Evolutionary conservation across 1,139 yeast genomes (phyloP), one percentile per base, ranked within the genome.

Genomic region (Ogataea hybrid): DNA sequence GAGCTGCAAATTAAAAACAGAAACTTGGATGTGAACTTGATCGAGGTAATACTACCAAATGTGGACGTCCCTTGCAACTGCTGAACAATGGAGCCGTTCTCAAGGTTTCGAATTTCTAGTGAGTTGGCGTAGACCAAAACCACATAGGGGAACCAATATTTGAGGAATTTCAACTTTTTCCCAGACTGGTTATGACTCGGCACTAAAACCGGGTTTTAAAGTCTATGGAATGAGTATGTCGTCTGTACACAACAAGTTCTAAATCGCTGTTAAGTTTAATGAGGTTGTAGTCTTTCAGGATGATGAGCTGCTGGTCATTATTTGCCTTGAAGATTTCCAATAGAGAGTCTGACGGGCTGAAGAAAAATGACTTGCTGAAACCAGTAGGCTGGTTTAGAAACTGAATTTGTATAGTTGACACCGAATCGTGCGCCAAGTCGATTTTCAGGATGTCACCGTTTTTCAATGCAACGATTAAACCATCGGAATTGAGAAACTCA

Each of bases 101-200:
- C 65, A 17, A 66, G 54, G 43, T 77, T 80, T 11, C 72, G 45
- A 0, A 79, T 50, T 42, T 76, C 80, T 1, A 79, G 51, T 6
- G 48, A 39, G 37, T 62, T 67, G 42, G 71, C 71, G 30, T 62
- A 55, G 2, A 70, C 54, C 1, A 67, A 51, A n/a, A 77, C 49
- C 11, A 78, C 48, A 50, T 78, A 79, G 1, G 85, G 84, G 32
- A 62, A 55, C 37, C 76, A 58, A 33, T 61, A 64, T 8, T 65
- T 53, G 3, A 71, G 60, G 28, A 50, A 57, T 12, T 54, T 49
- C 3, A 75, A 77, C 10, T 63, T 51, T 2, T 62, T 48, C 6
- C 48, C 41, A 4, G 42, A 27, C 6, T 35, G 34, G 12, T 29
- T 40, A 33, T 61, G 62, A 65, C 53, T 7, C 53, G 57, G 12